phyloP scores from a whole-genome alignment of 192 early-diverging fungal species.

The Cetraspora pellucida region DNA sequence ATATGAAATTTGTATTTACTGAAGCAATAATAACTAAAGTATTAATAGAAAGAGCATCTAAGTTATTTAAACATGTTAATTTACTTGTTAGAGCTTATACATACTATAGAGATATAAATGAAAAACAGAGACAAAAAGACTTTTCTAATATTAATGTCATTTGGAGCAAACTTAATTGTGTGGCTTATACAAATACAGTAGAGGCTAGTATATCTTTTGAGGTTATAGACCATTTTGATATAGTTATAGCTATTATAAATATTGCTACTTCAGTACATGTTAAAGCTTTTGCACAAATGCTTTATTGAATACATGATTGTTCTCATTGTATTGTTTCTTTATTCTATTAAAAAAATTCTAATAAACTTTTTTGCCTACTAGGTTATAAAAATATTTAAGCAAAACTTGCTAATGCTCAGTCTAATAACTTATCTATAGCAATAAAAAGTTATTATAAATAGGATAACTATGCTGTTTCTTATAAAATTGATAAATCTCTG shows the following conservation, averaged over 20 bases:
- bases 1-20: slow-evolving; percentile 8
- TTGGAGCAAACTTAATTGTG: slow-evolving; percentile 6
- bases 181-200: slow-evolving; percentile 25
- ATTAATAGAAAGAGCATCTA: slow-evolving; percentile 25
- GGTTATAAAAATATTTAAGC: slow-evolving; percentile 5
- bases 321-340: background rate
- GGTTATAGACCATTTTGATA: background rate
- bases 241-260: slow-evolving; percentile 21
- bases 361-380: slow-evolving; percentile 9
- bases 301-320: slow-evolving; percentile 17
- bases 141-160: slow-evolving; percentile 17
- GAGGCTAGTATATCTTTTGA: background rate
- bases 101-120: slow-evolving; percentile 22
- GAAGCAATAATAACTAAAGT: slow-evolving; percentile 2
- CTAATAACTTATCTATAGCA: slow-evolving; percentile 11
- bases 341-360: slow-evolving; percentile 11
- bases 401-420: slow-evolving; percentile 4
- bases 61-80: slow-evolving; percentile 1
- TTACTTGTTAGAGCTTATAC: background rate
- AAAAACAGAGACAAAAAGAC: slow-evolving; percentile 21
- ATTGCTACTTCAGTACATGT: slow-evolving; percentile 1
- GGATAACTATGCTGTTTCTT: slow-evolving; percentile 12
- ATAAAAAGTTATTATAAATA: background rate
- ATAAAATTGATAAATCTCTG: slow-evolving; percentile 20
- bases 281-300: slow-evolving; percentile 8